Base-by-base conservation (phyloP, 129 eudicot genomes). In the Flaveria robusta region DNA sequence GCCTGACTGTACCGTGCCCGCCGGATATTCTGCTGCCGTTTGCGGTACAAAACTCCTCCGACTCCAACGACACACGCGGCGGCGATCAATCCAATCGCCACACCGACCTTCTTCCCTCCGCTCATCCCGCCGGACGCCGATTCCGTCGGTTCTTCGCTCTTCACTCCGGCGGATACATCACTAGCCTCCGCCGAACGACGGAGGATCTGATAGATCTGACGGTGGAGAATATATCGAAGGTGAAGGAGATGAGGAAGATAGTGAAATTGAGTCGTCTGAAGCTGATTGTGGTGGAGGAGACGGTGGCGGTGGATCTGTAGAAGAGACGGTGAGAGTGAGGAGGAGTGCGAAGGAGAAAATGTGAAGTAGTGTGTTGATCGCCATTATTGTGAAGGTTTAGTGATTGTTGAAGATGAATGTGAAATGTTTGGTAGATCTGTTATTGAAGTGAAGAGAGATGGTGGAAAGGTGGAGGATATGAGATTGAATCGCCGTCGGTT, bases 61-160 rank as follows among this genome's bases (percentile, higher is more conserved):
- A 84, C 23, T 15, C 77, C 87, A 0, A 84, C 83, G 4, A 82
- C 55, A 58, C 82, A 66, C 37, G 77, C 89, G 1, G 78, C 87
- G 1, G 84, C 89, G 7, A 89, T 71, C 5, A 86, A 83, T 60
- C 89, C 95, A 16, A 89, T 14, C 9, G 89, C 91, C 41, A 84
- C 60, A 1, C 91, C 95, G 9, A 81, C 87, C 75, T 89, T 89
- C 74, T 86, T 79, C 29, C 91, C 95, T 0, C 72, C 84, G 14
- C 77, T 86, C 89, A 84, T 65, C 9, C 95, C 91, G 6, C 72
- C 65, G 19, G 75, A 52, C 13, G 83, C 29, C 71, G 81, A 68
- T 31, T 76, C 78, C 31, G 47, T 52, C 24, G 20, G 74, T 15
- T 68, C 64, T 9, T 65, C 72, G 34, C 42, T 67, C 60, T 43